Evolutionary conservation across 441 rosid species (phyloP).

Genomic region (Bocquillonia castaneifolia): DNA sequence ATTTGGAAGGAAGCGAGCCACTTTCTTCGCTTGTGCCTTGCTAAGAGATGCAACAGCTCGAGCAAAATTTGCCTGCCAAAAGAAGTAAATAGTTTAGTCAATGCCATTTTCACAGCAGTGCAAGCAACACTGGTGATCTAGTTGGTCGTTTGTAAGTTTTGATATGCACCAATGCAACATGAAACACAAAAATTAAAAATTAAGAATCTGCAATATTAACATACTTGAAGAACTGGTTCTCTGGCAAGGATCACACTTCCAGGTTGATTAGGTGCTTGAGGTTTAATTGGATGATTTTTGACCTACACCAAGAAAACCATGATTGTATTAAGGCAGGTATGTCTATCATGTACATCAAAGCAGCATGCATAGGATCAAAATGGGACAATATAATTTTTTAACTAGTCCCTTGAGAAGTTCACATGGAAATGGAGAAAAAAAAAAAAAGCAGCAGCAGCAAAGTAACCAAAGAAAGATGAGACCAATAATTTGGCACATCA

Average conservation of each 20-base stretch:
- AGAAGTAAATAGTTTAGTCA: not conserved
- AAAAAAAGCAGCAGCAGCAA: not conserved
- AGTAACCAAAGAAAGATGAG: not conserved
- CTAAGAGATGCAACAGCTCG: constrained; percentile 81
- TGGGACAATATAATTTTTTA: not conserved
- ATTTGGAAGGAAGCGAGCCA: constrained; percentile 85
- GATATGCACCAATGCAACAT: not conserved
- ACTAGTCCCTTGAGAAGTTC: not conserved
- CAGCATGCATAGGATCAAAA: not conserved
- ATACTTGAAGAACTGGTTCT: constrained; percentile 80
- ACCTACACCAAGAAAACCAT: constrained; percentile 42
- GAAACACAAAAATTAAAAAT: not conserved
- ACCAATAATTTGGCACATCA: not conserved
- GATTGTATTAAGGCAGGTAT: not conserved
- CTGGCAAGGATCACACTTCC: constrained; percentile 87
- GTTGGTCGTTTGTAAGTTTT: not conserved
- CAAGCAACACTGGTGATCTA: not conserved
- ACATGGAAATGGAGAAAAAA: not conserved
- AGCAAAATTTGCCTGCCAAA: constrained; percentile 75
- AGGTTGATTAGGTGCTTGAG: constrained; percentile 71
- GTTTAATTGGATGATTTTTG: constrained; percentile 86
- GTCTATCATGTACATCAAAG: not conserved
- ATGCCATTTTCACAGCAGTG: not conserved
- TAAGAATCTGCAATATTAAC: constrained; percentile 1
- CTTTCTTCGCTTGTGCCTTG: constrained; percentile 92